Base-by-base conservation (phyloP, 176 grass and related monocot species). In the Avena atlantica region DNA sequence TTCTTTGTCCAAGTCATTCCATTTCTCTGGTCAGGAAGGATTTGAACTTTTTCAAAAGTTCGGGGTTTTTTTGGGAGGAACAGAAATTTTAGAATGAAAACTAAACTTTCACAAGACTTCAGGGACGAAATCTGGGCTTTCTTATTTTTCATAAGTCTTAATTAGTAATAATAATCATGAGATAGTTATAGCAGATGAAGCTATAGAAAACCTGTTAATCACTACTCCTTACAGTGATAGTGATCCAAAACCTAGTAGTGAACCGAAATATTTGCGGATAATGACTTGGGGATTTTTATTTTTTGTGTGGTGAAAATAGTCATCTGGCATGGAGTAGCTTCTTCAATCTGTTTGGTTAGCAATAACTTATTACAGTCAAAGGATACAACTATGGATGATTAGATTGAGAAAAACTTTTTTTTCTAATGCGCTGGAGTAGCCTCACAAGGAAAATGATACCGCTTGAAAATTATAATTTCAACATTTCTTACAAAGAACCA, bases 281-380 rank as follows among this genome's bases (percentile, higher is more conserved):
- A 21, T 44, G 40, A 73, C 44, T 74, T 74, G 42, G 42, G 23
- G 42, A 23, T 48, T 73, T 73, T 73, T 23, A 23, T 6, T 13
- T 48, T 73, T 73, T 12, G 20, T 6, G 5, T 42, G n/a, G 23
- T 15, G n/a, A 74, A 74, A 49, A 74, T 8, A 74, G 12, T 25
- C 44, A 74, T 14, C 11, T 23, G n/a, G 44, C 70, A 49, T 74
- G 70, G 21, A 74, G n/a, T 74, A 49, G 44, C 45, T 74, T 74
- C 20, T 74, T 42, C 42, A 24, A 47, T 74, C 70, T 24, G 48
- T 24, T 23, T 48, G 45, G 44, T 14, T 67, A 16, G 64, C 5
- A 67, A 0, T 13, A 67, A 34, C 13, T 67, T 67, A 34, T 34
- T 67, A 67, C 42, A 74, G 70, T 74, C 44, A 74, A 20, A 73